phyloP scores from a whole-genome alignment of 2,329 filamentous ascomycete genomes.

The Rosellinia necatrix region DNA sequence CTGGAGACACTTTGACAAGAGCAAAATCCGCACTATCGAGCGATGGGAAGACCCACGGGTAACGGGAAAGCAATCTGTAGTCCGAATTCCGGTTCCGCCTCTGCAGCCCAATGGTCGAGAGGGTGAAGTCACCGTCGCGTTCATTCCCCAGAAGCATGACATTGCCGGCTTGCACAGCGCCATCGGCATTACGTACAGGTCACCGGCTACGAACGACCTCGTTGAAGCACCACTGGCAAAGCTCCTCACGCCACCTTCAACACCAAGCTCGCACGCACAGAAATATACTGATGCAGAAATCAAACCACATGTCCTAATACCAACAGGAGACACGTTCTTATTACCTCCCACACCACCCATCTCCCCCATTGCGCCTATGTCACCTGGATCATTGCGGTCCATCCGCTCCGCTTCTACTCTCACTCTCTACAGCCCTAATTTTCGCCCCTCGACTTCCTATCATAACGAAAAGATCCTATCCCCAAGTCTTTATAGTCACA shows the following conservation, averaged over 20 bases:
- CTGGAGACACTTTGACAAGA: constrained; percentile 70
- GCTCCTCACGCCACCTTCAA: constrained; percentile 40
- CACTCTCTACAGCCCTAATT: constrained; percentile 19
- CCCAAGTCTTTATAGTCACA: constrained; percentile 24
- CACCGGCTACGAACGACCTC: constrained; percentile 49
- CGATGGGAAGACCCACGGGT: constrained; percentile 51
- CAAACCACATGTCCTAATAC: constrained; percentile 16
- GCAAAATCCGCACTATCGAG: constrained; percentile 51
- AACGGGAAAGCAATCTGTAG: constrained; percentile 41
- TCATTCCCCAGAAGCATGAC: constrained; percentile 65
- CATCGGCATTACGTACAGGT: constrained; percentile 73
- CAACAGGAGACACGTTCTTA: constrained; percentile 32
- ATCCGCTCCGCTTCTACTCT: constrained; percentile 45
- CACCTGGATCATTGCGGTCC: constrained; percentile 38
- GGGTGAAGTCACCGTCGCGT: constrained; percentile 74
- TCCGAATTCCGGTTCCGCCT: constrained; percentile 58
- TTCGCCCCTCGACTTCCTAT: constrained; percentile 29
- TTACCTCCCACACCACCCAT: constrained; percentile 44
- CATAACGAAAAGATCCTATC: constrained; percentile 16
- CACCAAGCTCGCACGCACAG: constrained; percentile 34
- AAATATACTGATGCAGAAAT: constrained; percentile 8
- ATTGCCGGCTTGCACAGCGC: constrained; percentile 66
- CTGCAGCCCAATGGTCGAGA: constrained; percentile 55
- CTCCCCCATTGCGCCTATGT: constrained; percentile 43
- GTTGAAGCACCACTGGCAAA: constrained; percentile 14